These are phyloP conservation scores for Brettanomyces naardenensis DNA, from an alignment of 805 yeast species.

Conservation along the genomic window DNA sequence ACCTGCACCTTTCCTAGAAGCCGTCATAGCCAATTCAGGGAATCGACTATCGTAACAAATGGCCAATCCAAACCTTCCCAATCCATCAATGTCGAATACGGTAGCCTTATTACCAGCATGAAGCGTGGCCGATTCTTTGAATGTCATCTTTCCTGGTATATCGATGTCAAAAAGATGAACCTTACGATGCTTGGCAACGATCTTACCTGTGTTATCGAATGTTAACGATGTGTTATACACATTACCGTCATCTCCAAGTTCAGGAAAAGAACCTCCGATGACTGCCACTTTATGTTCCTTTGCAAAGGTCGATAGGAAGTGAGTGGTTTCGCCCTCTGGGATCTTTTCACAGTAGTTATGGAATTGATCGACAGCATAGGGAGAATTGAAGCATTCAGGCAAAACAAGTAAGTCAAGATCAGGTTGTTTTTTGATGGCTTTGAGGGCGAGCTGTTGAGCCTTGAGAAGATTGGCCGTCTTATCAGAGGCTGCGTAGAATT, in stretches of 20 bases:
- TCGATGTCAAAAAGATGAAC: constrained; percentile 89
- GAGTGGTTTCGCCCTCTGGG: constrained; percentile 64
- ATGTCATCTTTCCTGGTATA: constrained; percentile 84
- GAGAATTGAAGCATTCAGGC: constrained; percentile 96
- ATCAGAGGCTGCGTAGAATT: constrained; percentile 73
- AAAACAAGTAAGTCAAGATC: constrained; percentile 67
- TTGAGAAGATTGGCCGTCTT: constrained; percentile 69
- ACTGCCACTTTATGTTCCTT: constrained; percentile 50
- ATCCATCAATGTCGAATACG: constrained; percentile 55
- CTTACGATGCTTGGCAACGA: constrained; percentile 85
- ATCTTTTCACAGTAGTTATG: constrained; percentile 83
- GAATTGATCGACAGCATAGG: constrained; percentile 83
- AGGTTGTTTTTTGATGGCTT: constrained; percentile 51
- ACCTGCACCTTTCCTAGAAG: constrained; percentile 61
- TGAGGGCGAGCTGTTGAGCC: constrained; percentile 54
- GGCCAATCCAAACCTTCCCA: constrained; percentile 75
- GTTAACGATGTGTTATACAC: constrained; percentile 69
- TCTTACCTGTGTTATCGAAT: constrained; percentile 61
- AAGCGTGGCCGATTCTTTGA: constrained; percentile 71
- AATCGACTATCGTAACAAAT: constrained; percentile 77
- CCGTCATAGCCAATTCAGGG: constrained; percentile 67
- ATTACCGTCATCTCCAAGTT: constrained; percentile 49
- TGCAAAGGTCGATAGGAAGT: constrained; percentile 60
- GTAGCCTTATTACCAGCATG: constrained; percentile 81
- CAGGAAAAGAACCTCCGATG: constrained; percentile 93